Evolutionary conservation across 176 grass and related monocot genomes (phyloP), one percentile per base, ranked within the genome.

Genomic region (Rhynchospora tenuis): DNA sequence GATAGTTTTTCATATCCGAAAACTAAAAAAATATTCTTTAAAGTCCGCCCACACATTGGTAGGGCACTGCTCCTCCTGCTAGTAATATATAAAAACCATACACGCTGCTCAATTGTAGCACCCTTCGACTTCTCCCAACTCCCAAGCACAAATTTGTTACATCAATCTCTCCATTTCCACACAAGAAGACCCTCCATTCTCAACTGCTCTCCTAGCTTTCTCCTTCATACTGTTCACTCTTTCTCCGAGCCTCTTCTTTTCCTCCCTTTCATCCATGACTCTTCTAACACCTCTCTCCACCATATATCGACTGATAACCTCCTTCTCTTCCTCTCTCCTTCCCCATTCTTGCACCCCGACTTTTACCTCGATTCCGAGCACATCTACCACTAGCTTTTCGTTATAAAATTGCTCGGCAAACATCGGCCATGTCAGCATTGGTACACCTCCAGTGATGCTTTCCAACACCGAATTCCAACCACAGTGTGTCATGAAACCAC

Each of bases 351-450:
- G 58, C 4, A 83, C 67, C 0, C 92, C 92, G 0, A 91, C 57
- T 6, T 83, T 54, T 26, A 87, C 77, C 0, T 89, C 92, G 3
- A 82, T 26, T 82, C 38, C 31, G n/a, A 88, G 83, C 33, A 92
- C 31, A 50, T 97, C 86, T 16, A 92, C 88, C 0, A 97, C 42
- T 17, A 92, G 84, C 80, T 84, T 90, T 86, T 97, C 94, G 26
- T 94, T 92, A 59, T 79, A 92, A 83, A 97, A 97, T 44, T 97
- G 94, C 6, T 97, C 92, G 4, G 80, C 85, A 70, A 15, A 89
- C 31, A 88, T 66, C 1, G 91, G 92, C 91, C 94, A 97, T 6
- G 91, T 97, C 42, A 94, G 77, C 88, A 97, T 86, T n/a, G 91
- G 91, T 23, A 97, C 90, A 11, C 88, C 79, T 23, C 87, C 85